Evolutionary conservation across 495 filamentous ascomycete species (phyloP).

Genomic region (Daldinia caldariorum): DNA sequence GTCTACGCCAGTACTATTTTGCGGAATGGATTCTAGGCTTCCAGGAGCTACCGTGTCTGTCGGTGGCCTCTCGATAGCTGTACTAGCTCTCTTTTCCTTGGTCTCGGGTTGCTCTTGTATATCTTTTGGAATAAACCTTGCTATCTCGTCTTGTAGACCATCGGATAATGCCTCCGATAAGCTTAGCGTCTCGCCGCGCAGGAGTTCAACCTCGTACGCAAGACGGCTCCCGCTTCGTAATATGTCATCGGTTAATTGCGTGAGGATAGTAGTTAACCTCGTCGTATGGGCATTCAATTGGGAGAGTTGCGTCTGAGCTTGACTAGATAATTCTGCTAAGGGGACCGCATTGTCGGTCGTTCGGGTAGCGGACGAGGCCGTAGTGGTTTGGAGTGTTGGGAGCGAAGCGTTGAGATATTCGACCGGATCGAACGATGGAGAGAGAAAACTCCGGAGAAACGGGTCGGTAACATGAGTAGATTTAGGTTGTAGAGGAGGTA

Average conservation of each 20-base stretch:
- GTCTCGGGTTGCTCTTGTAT: conserved; percentile 45
- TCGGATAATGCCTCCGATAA: conserved; percentile 81
- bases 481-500: conserved; percentile 50
- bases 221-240: conserved; percentile 84
- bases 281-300: conserved; percentile 89
- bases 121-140: conserved; percentile 70
- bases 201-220: conserved; percentile 93
- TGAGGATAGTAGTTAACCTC: conserved; percentile 82
- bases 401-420: conserved; percentile 83
- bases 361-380: conserved; percentile 21
- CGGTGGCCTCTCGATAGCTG: conserved; percentile 41
- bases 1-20: conserved; percentile 52
- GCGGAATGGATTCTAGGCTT: conserved; percentile 26
- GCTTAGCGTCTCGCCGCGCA: conserved; percentile 84
- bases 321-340: conserved; percentile 78
- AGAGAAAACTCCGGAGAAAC: conserved; percentile 72
- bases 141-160: conserved; percentile 72
- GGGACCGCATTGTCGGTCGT: conserved; percentile 62
- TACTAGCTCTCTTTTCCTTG: conserved; percentile 23
- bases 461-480: conserved; percentile 69
- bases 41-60: conserved; percentile 33
- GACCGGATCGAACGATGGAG: conserved; percentile 78
- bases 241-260: conserved; percentile 93
- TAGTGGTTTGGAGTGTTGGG: conserved; percentile 65
- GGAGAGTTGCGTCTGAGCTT: conserved; percentile 84